Percentiles rank a stretch among this genome's conserved stretches.
These are phyloP conservation scores for Cytospora piceae DNA, from an alignment of 2,329 filamentous ascomycete genomes.

Conservation along the genomic window DNA sequence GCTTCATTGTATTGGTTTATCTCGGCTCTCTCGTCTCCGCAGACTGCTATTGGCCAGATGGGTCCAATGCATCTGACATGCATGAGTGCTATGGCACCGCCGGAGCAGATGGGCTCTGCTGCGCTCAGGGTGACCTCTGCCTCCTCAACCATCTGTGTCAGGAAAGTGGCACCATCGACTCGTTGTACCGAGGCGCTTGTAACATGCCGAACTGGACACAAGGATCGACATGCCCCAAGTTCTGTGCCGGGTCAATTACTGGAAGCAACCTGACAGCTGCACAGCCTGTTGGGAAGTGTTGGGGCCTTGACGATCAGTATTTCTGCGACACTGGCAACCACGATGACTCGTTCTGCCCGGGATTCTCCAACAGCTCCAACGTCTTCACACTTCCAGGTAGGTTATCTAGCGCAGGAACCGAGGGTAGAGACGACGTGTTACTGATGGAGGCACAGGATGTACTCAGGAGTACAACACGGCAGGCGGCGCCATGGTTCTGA, in stretches of 20 bases:
- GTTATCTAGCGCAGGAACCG: background rate
- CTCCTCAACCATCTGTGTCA: slow-evolving; percentile 19
- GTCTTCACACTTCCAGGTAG: slow-evolving; percentile 1
- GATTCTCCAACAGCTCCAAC: background rate
- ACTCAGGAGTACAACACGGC: slow-evolving; percentile 11
- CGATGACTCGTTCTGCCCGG: background rate
- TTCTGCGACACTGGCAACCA: background rate
- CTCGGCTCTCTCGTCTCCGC: slow-evolving; percentile 1
- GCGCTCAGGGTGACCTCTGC: slow-evolving; percentile 14
- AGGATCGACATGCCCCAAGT: background rate
- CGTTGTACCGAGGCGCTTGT: slow-evolving; percentile 16
- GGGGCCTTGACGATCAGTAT: background rate
- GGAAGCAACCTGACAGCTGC: background rate
- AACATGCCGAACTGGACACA: slow-evolving; percentile 19
- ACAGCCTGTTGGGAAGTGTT: slow-evolving; percentile 3
- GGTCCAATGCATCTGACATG: slow-evolving; percentile 16
- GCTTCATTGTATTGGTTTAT: background rate
- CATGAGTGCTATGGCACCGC: slow-evolving; percentile 15
- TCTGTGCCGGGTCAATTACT: background rate
- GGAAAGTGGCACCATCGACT: background rate
- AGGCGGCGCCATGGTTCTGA: background rate
- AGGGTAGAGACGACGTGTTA: background rate
- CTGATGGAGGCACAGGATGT: slow-evolving; percentile 13
- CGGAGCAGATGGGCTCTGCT: slow-evolving; percentile 16
- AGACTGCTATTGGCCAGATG: slow-evolving; percentile 20